phyloP scores from a whole-genome alignment of 208 protist species.

The Trypanosoma theileri region DNA sequence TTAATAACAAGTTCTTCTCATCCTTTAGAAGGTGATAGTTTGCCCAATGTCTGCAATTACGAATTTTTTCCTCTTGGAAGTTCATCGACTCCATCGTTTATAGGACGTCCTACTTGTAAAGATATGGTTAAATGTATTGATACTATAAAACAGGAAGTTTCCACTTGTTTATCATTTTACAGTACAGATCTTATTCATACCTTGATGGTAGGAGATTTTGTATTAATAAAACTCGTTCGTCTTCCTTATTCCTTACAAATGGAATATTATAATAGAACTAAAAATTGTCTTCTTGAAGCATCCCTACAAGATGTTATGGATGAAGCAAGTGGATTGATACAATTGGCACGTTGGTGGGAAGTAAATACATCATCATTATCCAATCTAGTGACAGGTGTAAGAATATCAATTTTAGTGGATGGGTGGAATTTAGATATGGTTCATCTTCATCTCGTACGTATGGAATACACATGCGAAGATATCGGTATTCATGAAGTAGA shows the following conservation, averaged over 20 bases:
- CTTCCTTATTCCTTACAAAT: conserved; percentile 28
- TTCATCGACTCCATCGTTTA: conserved; percentile 34
- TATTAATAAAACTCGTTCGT: conserved; percentile 33
- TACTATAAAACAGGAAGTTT: conserved; percentile 32
- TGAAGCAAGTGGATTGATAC: conserved; percentile 36
- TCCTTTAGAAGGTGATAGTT: conserved; percentile 45
- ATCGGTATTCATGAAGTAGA: conserved; percentile 18
- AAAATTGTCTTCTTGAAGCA: conserved; percentile 33
- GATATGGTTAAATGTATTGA: conserved; percentile 24
- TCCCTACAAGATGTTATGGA: conserved; percentile 34
- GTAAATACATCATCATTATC: conserved; percentile 22
- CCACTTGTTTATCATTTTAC: conserved; percentile 52
- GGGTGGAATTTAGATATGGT: conserved; percentile 24
- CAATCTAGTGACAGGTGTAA: conserved; percentile 19
- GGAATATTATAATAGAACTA: conserved; percentile 39
- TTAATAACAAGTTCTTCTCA: conserved; percentile 27
- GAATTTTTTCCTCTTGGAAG: conserved; percentile 33
- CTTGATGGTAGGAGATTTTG: conserved; percentile 36
- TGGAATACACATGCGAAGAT: conserved; percentile 31
- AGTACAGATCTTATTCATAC: conserved; percentile 42
- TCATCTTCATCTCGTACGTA: conserved; percentile 36
- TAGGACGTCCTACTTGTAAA: conserved; percentile 30
- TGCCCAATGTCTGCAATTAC: conserved; percentile 33
- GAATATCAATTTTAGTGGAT: conserved; percentile 20
- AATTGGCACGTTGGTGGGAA: conserved; percentile 40